Conservation (phyloP, 106 monocot genomes). For the Narthecium ossifragum region DNA sequence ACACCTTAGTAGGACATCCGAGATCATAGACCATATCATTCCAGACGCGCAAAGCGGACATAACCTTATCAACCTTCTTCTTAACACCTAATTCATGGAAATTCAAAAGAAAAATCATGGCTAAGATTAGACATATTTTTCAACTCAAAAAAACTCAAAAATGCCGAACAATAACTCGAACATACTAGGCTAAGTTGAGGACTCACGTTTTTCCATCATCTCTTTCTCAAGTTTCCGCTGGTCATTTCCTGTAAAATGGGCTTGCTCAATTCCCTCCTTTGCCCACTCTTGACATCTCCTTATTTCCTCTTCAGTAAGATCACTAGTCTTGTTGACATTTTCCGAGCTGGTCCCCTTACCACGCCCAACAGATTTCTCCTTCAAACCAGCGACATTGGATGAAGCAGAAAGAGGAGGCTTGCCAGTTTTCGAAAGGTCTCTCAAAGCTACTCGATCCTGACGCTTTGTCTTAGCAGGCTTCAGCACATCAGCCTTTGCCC, state of each 20-base stretch:
- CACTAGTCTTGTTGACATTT: conserved; percentile 11
- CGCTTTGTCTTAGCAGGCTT: conserved; percentile 26
- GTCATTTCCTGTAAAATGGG: conserved; percentile 38
- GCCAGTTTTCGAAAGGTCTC: conserved; percentile 27
- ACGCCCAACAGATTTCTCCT: conserved; percentile 15
- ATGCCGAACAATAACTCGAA: background rate
- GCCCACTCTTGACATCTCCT: conserved; percentile 53
- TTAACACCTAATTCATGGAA: conserved; percentile 11
- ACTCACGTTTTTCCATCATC: conserved; percentile 28
- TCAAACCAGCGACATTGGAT: conserved; percentile 9
- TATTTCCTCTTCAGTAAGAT: conserved; percentile 32
- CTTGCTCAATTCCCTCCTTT: conserved; percentile 46
- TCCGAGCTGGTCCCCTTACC: background rate
- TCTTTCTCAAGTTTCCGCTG: conserved; percentile 16
- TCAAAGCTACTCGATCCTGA: conserved; percentile 35
- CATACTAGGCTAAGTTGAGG: background rate
- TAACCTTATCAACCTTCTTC: conserved; percentile 24
- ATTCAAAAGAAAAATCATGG: background rate
- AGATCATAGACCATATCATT: conserved; percentile 11
- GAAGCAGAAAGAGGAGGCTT: conserved; percentile 19
- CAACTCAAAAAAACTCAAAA: background rate
- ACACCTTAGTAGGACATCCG: conserved; percentile 17
- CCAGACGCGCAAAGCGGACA: conserved; percentile 17
- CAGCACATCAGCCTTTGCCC: conserved; percentile 13
- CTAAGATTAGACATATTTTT: no score